Percentiles rank a stretch among this genome's conserved stretches.
These are phyloP conservation scores for Cladosporium sphaerospermum DNA, from an alignment of 2,329 filamentous ascomycete species.

Conservation along the genomic window DNA sequence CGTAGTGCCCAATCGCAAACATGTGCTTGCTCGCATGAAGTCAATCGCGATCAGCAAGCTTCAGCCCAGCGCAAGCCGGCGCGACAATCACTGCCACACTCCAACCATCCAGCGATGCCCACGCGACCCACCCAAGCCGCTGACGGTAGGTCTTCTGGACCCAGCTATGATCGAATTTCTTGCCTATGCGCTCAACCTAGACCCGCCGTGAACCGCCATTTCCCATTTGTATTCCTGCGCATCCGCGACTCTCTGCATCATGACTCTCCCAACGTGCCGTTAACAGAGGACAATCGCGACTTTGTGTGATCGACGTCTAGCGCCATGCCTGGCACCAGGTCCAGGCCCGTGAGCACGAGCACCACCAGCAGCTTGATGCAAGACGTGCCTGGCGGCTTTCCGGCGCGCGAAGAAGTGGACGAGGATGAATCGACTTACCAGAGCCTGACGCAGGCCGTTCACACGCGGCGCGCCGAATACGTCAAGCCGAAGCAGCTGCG, in stretches of 20 bases:
- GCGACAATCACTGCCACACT: background rate
- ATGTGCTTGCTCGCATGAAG: too few species aligned
- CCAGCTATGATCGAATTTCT: slow-evolving; percentile 1
- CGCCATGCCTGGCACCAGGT: slow-evolving; percentile 9
- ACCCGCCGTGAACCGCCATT: background rate
- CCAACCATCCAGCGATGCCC: slow-evolving; percentile 4
- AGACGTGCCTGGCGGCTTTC: slow-evolving; percentile 46
- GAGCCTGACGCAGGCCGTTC: slow-evolving; percentile 52
- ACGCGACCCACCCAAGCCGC: slow-evolving; percentile 5
- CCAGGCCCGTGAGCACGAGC: slow-evolving; percentile 17
- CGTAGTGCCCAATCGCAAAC: background rate
- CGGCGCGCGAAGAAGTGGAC: slow-evolving; percentile 21
- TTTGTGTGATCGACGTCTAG: background rate
- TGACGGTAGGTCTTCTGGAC: background rate
- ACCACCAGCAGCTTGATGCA: slow-evolving; percentile 34
- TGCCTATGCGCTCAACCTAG: slow-evolving; percentile 1
- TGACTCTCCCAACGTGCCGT: background rate
- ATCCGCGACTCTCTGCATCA: background rate
- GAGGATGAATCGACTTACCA: slow-evolving; percentile 18
- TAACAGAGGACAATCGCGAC: too few species aligned
- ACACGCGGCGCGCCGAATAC: slow-evolving; percentile 72
- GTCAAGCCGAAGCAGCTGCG: slow-evolving; percentile 66
- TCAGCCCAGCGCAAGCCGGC: background rate
- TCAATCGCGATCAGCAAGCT: slow-evolving; percentile 1
- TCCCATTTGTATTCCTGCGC: background rate